These are phyloP conservation scores for Melastoma malabathricum DNA, from an alignment of 345 rosid genomes.

Conservation along the genomic window DNA sequence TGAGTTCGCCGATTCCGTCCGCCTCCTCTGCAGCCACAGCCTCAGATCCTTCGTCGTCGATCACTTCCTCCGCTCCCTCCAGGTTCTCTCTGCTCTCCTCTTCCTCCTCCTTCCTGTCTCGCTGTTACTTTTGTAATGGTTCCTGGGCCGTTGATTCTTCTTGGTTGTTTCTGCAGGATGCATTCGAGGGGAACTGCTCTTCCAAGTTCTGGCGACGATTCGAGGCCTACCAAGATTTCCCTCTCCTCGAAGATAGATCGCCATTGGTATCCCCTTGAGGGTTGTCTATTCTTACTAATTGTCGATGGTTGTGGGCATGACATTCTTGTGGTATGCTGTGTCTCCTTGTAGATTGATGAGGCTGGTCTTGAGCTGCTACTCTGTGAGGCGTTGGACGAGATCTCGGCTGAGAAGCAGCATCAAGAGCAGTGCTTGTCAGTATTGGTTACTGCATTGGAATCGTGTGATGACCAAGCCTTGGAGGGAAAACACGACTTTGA, in stretches of 20 bases:
- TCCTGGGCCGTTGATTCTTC: not conserved
- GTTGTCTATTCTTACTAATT: conserved; percentile 2
- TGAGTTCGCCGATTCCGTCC: conserved; percentile 39
- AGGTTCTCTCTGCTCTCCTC: conserved; percentile 24
- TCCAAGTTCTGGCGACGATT: conserved; percentile 65
- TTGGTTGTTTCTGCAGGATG: conserved; percentile 30
- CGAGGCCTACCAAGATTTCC: conserved; percentile 30
- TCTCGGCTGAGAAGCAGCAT: conserved; percentile 36
- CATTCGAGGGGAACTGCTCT: conserved; percentile 42
- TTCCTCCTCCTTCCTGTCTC: not conserved
- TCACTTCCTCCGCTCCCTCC: conserved; percentile 55
- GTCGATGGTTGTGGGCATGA: not conserved
- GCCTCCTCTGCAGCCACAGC: conserved; percentile 49
- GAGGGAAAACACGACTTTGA: conserved; percentile 22
- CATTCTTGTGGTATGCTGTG: not conserved
- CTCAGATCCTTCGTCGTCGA: conserved; percentile 65
- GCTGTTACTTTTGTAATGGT: not conserved
- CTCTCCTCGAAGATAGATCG: conserved; percentile 11
- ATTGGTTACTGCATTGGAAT: conserved; percentile 45
- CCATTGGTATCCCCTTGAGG: not conserved
- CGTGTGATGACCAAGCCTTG: conserved; percentile 19
- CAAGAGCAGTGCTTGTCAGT: conserved; percentile 66
- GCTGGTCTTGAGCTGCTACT: conserved; percentile 48
- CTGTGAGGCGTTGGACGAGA: conserved; percentile 57
- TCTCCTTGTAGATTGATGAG: conserved; percentile 22